phyloP scores from a whole-genome alignment of 2,329 filamentous ascomycete species.

The Bertia moriformis region DNA sequence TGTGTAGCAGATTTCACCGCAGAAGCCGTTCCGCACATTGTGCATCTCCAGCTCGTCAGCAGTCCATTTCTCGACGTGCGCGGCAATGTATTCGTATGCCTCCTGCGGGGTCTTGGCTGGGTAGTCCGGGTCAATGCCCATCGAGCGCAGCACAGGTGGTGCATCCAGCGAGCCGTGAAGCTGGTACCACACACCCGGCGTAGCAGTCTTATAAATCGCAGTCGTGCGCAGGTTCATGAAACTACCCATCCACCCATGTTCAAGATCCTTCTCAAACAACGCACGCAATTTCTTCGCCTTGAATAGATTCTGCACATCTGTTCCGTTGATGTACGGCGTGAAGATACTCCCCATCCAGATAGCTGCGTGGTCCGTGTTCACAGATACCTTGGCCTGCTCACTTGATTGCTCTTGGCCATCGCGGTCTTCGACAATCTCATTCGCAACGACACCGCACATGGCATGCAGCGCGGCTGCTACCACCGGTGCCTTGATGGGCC shows the following conservation, averaged over 20 bases:
- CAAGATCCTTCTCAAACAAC: neutral
- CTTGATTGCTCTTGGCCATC: too few relatives aligned
- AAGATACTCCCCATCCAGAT: neutral
- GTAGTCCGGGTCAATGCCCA: conserved; percentile 23
- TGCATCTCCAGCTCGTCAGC: conserved; percentile 25
- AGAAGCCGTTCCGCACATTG: conserved; percentile 23
- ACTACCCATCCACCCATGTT: conserved; percentile 4
- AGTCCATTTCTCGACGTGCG: conserved; percentile 15
- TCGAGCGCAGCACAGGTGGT: conserved; percentile 22
- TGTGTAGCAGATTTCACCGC: conserved; percentile 26
- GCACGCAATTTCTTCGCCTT: neutral
- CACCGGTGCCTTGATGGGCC: conserved; percentile 17
- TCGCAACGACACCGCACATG: conserved; percentile 18
- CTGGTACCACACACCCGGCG: conserved; percentile 28
- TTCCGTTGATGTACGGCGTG: neutral
- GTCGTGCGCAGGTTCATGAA: conserved; percentile 23
- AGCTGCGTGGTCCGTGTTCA: neutral
- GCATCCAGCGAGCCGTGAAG: conserved; percentile 33
- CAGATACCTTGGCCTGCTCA: too few relatives aligned
- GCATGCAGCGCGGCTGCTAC: conserved; percentile 16
- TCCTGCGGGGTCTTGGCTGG: conserved; percentile 7
- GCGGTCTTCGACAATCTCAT: conserved; percentile 15
- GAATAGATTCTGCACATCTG: neutral
- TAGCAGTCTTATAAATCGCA: conserved; percentile 30
- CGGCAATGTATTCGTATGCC: conserved; percentile 15